These are phyloP conservation scores for Trichocomaceae sp. DNA, from an alignment of 2,329 filamentous ascomycete species.

Conservation along the genomic window DNA sequence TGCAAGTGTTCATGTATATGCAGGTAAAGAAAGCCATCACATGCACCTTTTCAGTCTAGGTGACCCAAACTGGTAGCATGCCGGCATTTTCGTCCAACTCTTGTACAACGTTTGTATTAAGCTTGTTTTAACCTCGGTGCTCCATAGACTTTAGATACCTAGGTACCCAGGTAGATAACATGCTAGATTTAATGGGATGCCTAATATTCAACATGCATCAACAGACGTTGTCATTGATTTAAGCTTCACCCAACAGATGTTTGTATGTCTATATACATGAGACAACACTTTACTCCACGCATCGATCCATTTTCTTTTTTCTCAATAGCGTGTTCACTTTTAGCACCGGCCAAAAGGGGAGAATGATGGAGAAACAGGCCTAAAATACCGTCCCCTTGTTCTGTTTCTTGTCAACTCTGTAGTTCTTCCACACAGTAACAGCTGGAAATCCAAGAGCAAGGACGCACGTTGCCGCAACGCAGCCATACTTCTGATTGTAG, in stretches of 20 bases:
- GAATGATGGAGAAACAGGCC: background rate
- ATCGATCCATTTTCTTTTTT: background rate
- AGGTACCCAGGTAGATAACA: background rate
- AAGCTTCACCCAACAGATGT: background rate
- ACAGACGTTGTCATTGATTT: background rate
- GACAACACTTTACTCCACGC: background rate
- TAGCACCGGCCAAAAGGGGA: background rate
- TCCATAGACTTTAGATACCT: background rate
- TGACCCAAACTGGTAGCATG: too few species aligned
- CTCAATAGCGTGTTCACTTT: background rate
- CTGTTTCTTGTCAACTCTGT: conserved; percentile 34
- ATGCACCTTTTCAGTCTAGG: too few species aligned
- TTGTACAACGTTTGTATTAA: background rate
- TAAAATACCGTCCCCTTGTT: conserved; percentile 31
- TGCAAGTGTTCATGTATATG: background rate
- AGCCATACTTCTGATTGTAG: conserved; percentile 30
- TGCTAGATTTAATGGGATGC: background rate
- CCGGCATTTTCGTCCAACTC: background rate
- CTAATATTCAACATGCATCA: background rate
- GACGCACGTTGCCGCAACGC: conserved; percentile 30
- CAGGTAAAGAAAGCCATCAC: background rate
- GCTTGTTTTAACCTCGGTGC: background rate
- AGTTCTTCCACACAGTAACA: conserved; percentile 35
- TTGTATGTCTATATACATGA: background rate
- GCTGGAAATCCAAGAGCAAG: conserved; percentile 28